A percentile compares a stretch with the other conserved stretches of the same genome.
These are phyloP conservation scores for Saccharomyces paradoxus DNA, from an alignment of 805 yeast species.

Conservation along the genomic window DNA sequence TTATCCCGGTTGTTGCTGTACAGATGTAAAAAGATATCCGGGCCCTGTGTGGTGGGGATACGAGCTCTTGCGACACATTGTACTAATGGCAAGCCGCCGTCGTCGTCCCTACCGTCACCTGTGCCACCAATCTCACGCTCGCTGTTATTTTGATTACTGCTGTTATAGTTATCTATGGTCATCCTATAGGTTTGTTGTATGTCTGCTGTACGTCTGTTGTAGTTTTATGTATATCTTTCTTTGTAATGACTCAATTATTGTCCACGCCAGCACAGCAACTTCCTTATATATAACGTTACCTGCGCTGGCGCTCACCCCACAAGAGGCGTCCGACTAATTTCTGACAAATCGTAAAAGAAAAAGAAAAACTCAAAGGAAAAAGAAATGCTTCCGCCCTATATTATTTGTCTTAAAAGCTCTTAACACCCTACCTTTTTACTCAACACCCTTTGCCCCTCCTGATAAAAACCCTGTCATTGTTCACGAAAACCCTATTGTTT, in stretches of 20 bases:
- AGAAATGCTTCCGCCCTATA: background rate
- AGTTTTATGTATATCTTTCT: background rate
- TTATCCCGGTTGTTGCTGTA: slow-evolving; percentile 79
- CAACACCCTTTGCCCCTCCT: background rate
- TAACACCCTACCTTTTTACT: background rate
- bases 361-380: background rate
- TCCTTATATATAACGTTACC: background rate
- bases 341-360: background rate
- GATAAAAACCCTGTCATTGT: background rate
- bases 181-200: background rate
- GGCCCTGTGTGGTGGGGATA: slow-evolving; percentile 91
- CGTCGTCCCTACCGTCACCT: background rate
- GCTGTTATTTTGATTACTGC: background rate
- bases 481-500: background rate
- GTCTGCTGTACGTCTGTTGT: background rate
- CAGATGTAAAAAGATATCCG: slow-evolving; percentile 85
- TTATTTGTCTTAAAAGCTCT: too few relatives aligned
- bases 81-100: slow-evolving; percentile 55
- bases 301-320: background rate
- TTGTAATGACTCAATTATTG: background rate
- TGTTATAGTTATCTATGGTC: background rate
- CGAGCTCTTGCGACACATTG: slow-evolving; percentile 89
- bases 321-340: background rate
- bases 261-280: background rate
- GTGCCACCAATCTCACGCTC: background rate